phyloP scores from a whole-genome alignment of 139 green algal species.

The Coelastrella sp. region DNA sequence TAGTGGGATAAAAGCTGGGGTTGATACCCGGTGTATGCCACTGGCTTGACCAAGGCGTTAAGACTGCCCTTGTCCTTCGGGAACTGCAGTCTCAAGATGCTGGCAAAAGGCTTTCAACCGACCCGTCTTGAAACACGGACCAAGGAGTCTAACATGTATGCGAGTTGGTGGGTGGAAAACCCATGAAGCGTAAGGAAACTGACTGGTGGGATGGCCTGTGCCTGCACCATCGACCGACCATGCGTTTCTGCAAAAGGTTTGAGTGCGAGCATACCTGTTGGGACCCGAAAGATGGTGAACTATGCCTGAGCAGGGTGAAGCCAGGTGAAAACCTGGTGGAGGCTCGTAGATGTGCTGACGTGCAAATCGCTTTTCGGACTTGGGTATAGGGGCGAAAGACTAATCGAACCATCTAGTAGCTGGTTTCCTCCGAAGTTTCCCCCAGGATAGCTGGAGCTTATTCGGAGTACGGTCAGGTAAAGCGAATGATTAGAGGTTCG shows the following conservation, averaged over 20 bases:
- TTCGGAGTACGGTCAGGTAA: constrained; percentile 90
- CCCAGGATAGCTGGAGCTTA: constrained; percentile 91
- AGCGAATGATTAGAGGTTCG: constrained; percentile 95
- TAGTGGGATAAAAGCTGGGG: constrained; percentile 74
- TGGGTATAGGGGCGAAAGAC: constrained; percentile 98
- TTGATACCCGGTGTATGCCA: constrained; percentile 72
- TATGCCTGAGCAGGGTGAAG: constrained; percentile 96
- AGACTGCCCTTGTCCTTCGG: constrained; percentile 73
- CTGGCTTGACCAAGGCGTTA: constrained; percentile 76
- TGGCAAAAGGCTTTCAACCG: constrained; percentile 84
- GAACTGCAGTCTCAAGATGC: constrained; percentile 84
- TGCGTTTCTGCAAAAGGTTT: constrained; percentile 92
- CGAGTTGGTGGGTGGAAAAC: constrained; percentile 91
- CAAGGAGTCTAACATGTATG: constrained; percentile 97
- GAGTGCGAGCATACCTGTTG: constrained; percentile 91
- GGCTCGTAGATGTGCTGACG: constrained; percentile 95
- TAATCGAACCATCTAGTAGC: constrained; percentile 97
- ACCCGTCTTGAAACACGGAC: constrained; percentile 97
- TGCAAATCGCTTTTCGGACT: constrained; percentile 98
- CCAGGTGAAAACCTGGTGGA: constrained; percentile 95
- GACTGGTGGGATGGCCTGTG: constrained; percentile 80
- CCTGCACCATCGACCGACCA: constrained; percentile 90
- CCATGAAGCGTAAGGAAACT: constrained; percentile 93
- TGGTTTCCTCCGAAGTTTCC: constrained; percentile 97
- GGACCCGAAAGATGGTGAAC: constrained; percentile 97